Evolutionary conservation across 225 moss, liverwort and hornwort species (phyloP), one percentile per base, ranked within the genome.

Genomic region (Climacium dendroides): DNA sequence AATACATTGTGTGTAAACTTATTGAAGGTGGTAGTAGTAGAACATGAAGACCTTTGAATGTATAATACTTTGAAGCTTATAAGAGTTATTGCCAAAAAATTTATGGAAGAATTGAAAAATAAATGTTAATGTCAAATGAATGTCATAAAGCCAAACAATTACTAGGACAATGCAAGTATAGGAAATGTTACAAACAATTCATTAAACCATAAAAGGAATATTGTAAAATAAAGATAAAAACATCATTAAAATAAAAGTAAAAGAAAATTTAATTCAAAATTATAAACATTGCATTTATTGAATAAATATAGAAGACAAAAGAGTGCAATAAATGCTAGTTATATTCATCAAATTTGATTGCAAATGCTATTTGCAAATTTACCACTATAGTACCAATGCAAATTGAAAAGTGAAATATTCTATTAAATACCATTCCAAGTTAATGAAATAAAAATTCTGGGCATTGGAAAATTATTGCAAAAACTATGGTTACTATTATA

Each of bases 381-480:
- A n/a, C n/a, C n/a, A n/a, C n/a, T n/a, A 9, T 72, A 16, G 6
- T 28, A 43, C 2, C 6, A 45, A 45, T 72, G 8, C 1, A 14
- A 0, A 26, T 26, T 15, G 1, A 26, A 1, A n/a, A n/a, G n/a
- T 43, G 26, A 15, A 70, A 70, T n/a, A 25, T 70, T n/a, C 41
- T 9, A 70, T 3, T 15, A 5, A 28, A 28, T 43, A 5, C 7
- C 23, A 67, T 67, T 12, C 25, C 25, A 41, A 25, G 15, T 41
- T 25, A 9, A 15, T 70, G 15, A 41, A 70, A 8, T 2, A 2
- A 41, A 69, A 41, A 3, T 25, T 70, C 0, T 67, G 2, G 67
- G 4, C 23, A 69, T 39, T 24, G 7, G 23, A 67, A 70, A 24
- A 19, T 3, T 4, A 69, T 24, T 39, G 2, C 22, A 66, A 64